A percentile compares a stretch with the other conserved stretches of the same genome.
Conservation (phyloP, 2,329 filamentous ascomycete genomes). For the Apiospora saccharicola region DNA sequence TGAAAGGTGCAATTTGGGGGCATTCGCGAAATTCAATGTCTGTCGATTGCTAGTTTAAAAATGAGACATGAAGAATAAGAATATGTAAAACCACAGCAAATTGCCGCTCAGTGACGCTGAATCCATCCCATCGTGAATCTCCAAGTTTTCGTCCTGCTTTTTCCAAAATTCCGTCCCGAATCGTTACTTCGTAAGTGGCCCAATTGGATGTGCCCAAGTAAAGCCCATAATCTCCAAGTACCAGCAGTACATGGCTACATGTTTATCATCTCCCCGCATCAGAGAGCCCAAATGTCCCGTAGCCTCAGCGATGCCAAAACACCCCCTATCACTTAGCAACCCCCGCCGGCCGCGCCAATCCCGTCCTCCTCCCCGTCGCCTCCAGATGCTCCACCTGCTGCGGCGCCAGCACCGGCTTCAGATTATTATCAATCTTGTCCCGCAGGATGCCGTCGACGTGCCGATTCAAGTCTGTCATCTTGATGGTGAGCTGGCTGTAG, state of each 20-base stretch:
- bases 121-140: not conserved
- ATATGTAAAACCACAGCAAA: not conserved
- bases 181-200: not conserved
- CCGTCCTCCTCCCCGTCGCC: constrained; percentile 24
- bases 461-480: not conserved
- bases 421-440: constrained; percentile 24
- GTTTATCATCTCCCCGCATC: too few relatives aligned
- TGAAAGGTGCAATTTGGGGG: not conserved
- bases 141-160: not conserved
- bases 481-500: not conserved
- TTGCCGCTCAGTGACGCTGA: not conserved
- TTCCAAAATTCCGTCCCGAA: not conserved
- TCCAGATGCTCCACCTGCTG: constrained; percentile 17
- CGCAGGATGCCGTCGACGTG: constrained; percentile 9
- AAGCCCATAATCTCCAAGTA: too few relatives aligned
- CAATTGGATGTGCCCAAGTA: not conserved
- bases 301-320: not conserved
- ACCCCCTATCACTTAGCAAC: not conserved
- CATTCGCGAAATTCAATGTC: not conserved
- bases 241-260: not conserved
- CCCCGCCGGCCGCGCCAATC: not conserved
- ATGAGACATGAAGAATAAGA: not conserved
- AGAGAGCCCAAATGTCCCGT: not conserved
- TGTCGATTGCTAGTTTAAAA: not conserved
- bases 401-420: not conserved